Percentiles rank a stretch among this genome's conserved stretches.
Conservation (phyloP, 805 yeast species). For the Vanderwaltozyma tropicalis region DNA sequence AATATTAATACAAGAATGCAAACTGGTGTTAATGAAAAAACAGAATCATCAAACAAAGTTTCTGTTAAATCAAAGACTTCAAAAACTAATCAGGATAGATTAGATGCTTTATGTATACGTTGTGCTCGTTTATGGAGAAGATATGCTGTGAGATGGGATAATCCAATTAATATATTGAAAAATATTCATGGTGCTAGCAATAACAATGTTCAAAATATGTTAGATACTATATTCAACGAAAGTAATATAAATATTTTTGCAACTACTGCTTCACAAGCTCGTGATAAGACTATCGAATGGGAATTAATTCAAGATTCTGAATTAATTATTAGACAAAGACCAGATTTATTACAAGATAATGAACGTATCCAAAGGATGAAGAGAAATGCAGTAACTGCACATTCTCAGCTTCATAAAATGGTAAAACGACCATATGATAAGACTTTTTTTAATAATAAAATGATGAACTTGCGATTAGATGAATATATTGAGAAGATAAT, state of each 20-base stretch:
- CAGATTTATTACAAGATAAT: constrained; percentile 14
- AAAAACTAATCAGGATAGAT: constrained; percentile 13
- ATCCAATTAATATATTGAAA: constrained; percentile 55
- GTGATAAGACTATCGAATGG: constrained; percentile 46
- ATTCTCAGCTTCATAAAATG: constrained; percentile 14
- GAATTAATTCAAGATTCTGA: constrained; percentile 59
- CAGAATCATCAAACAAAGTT: constrained; percentile 8
- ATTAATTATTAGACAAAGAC: constrained; percentile 41
- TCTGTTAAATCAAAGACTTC: constrained; percentile 4
- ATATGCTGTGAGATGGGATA: constrained; percentile 81
- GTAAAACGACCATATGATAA: constrained; percentile 12
- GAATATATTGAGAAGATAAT: constrained; percentile 3
- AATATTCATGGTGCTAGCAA: constrained; percentile 27
- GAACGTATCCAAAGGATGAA: constrained; percentile 12
- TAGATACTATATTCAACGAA: constrained; percentile 16
- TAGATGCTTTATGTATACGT: constrained; percentile 64
- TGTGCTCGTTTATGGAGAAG: constrained; percentile 90
- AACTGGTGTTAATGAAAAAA: constrained; percentile 13
- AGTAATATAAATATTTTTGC: constrained; percentile 7
- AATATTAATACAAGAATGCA: constrained; percentile 14
- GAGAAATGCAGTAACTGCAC: constrained; percentile 13
- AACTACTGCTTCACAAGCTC: constrained; percentile 11
- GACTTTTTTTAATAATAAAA: constrained; percentile 2
- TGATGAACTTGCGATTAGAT: constrained; percentile 12
- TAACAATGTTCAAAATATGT: constrained; percentile 6